Evolutionary conservation across 768 basidiomycete species (phyloP), one percentile per base, ranked within the genome.

Genomic region (Phylloporus rhodoxanthus): DNA sequence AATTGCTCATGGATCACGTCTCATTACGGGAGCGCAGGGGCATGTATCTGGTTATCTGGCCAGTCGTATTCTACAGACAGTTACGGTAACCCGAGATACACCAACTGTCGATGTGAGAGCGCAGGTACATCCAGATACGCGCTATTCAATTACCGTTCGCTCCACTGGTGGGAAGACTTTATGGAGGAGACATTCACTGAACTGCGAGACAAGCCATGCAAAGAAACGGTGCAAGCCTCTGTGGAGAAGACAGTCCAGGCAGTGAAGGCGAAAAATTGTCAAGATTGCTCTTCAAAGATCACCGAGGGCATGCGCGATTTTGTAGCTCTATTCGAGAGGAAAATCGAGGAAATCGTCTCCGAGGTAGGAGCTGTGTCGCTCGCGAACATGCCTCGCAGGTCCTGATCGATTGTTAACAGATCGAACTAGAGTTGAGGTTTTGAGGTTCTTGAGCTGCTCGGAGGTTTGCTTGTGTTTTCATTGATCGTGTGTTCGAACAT

Each of bases 131-230:
- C 13, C 1, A 28, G 8, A 11, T 48, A 49, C 2, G 13, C 4
- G 11, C 14, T 46, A 14, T 52, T 52, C 8, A 1, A 5, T 9
- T 0, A 4, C 15, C 47, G n/a, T 36, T 46, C n/a, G 17, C 34
- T 33, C 6, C 15, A n/a, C 1, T 33, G 33, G 33, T 33, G n/a
- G 33, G 33, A n/a, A 3, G 15, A n/a, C 6, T 33, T 33, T 33
- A 33, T 63, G 62, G 47, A 51, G 6, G 38, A 43, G 19, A 48
- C 41, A 0, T 58, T 53, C 21, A 4, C 14, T 5, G 54, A 20
- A 10, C 42, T 66, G 41, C 50, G 43, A 21, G 57, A 61, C 19
- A 60, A 25, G 28, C 55, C 64, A 1, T 65, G 54, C 37, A 49
- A 42, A 10, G 50, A 8, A 2, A 36, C 34, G 0, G 34, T 36